A percentile compares a stretch with the other conserved stretches of the same genome.
Conservation (phyloP, 495 filamentous ascomycete species). For the Penicillium soppii region DNA sequence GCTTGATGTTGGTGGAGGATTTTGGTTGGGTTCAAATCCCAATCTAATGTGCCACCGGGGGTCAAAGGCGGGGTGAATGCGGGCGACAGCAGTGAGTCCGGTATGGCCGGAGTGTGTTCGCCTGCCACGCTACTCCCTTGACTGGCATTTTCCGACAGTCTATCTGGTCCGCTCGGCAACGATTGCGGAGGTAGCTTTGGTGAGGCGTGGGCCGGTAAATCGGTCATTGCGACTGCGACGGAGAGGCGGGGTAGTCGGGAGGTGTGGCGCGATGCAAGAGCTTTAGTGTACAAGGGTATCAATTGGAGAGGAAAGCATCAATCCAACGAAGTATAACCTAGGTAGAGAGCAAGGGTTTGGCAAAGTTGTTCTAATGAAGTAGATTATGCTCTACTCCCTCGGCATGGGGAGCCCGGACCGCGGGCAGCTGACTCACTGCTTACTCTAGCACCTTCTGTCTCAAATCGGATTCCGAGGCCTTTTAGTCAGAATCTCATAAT, state of each 20-base stretch:
- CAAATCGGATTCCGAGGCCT: background rate
- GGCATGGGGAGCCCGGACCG: constrained; percentile 8
- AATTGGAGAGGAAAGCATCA: no score
- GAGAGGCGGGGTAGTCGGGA: constrained; percentile 6
- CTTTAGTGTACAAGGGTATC: constrained; percentile 4
- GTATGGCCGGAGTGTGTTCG: constrained; percentile 41
- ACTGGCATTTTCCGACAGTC: constrained; percentile 18
- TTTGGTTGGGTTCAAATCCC: constrained; percentile 37
- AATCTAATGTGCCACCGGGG: constrained; percentile 61
- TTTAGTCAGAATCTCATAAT: background rate
- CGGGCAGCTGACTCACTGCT: background rate
- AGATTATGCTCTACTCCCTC: constrained; percentile 17
- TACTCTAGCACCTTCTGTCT: constrained; percentile 8
- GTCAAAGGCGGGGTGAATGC: constrained; percentile 76
- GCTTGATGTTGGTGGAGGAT: constrained; percentile 33
- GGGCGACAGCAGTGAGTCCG: constrained; percentile 63
- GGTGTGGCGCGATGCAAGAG: background rate
- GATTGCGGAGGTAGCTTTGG: constrained; percentile 49
- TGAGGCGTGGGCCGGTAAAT: constrained; percentile 51
- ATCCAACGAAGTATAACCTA: no score
- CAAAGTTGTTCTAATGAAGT: constrained; percentile 14
- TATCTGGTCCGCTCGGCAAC: constrained; percentile 21
- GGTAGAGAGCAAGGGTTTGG: background rate
- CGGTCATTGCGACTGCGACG: constrained; percentile 39
- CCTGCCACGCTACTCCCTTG: constrained; percentile 21